Percentiles rank a stretch among this genome's conserved stretches.
Evolutionary conservation across 305 asterid genomes (phyloP).

Genomic region (Fraxinus greggii): DNA sequence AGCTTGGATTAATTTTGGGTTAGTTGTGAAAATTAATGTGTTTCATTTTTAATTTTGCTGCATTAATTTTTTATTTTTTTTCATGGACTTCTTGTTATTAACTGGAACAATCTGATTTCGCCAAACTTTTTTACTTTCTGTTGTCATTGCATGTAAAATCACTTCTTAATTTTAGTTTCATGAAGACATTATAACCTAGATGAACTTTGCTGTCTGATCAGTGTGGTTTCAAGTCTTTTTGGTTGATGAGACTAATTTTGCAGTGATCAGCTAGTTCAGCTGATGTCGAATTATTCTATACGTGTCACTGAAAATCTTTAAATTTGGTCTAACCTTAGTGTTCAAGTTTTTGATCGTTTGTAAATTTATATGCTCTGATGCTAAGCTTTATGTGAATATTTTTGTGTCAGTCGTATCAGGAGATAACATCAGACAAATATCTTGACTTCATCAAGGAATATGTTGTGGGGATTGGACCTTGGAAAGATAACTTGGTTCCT

Average conservation of each 20-base stretch:
- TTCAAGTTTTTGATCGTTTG: background rate
- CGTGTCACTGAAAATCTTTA: background rate
- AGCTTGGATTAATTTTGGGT: background rate
- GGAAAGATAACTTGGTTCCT: slow-evolving; percentile 78
- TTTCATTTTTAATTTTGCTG: background rate
- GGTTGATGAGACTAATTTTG: background rate
- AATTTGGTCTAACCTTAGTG: background rate
- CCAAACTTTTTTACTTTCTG: background rate
- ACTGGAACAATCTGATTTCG: background rate
- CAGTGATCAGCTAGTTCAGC: background rate
- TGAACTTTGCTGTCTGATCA: background rate
- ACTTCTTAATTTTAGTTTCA: background rate
- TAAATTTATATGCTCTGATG: slow-evolving; percentile 5
- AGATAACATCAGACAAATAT: slow-evolving; percentile 81
- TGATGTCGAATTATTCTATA: background rate
- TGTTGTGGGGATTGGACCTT: slow-evolving; percentile 89
- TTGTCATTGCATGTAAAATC: background rate
- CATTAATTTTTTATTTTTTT: background rate
- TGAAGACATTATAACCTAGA: background rate
- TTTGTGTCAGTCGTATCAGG: slow-evolving; percentile 64
- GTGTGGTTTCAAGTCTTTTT: background rate
- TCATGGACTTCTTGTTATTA: background rate
- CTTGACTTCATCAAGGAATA: slow-evolving; percentile 79
- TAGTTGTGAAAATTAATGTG: background rate
- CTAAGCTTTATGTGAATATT: slow-evolving; percentile 7